A percentile compares a stretch with the other conserved stretches of the same genome.
Conservation (phyloP, 202 grass and related monocot species). For the Hordeum pubiflorum region DNA sequence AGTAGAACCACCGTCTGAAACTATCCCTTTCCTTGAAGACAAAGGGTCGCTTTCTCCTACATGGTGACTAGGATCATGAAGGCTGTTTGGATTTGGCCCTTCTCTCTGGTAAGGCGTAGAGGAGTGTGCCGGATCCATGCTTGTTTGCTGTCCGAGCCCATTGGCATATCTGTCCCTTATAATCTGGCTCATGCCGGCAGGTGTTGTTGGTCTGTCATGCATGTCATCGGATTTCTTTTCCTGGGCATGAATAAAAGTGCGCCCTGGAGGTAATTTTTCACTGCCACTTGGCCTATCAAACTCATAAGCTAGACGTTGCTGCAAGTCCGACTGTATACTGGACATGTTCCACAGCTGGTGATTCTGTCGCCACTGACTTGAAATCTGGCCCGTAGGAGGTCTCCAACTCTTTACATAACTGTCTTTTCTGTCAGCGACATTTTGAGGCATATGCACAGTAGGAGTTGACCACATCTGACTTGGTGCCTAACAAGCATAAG, state of each 20-base stretch:
- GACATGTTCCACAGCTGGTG: slow-evolving; percentile 63
- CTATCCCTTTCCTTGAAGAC: slow-evolving; percentile 49
- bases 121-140: slow-evolving; percentile 54
- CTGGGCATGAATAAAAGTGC: slow-evolving; percentile 58
- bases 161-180: slow-evolving; percentile 67
- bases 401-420: slow-evolving; percentile 64
- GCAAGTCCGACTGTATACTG: slow-evolving; percentile 68
- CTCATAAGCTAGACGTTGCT: slow-evolving; percentile 89
- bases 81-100: slow-evolving; percentile 45
- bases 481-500: slow-evolving; percentile 43
- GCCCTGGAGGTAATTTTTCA: slow-evolving; percentile 75
- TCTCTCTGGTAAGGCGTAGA: slow-evolving; percentile 68
- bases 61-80: slow-evolving; percentile 39
- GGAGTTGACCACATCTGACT: slow-evolving; percentile 48
- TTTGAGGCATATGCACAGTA: slow-evolving; percentile 41
- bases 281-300: slow-evolving; percentile 81
- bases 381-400: slow-evolving; percentile 54
- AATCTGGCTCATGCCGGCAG: slow-evolving; percentile 47
- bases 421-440: slow-evolving; percentile 54
- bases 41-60: slow-evolving; percentile 49
- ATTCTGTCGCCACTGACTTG: slow-evolving; percentile 80
- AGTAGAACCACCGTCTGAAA: slow-evolving; percentile 44
- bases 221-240: slow-evolving; percentile 95
- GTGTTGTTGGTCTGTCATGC: slow-evolving; percentile 53
- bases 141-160: slow-evolving; percentile 41